Evolutionary conservation across 2,329 filamentous ascomycete genomes (phyloP).

Genomic region (Sporothrix protearum): DNA sequence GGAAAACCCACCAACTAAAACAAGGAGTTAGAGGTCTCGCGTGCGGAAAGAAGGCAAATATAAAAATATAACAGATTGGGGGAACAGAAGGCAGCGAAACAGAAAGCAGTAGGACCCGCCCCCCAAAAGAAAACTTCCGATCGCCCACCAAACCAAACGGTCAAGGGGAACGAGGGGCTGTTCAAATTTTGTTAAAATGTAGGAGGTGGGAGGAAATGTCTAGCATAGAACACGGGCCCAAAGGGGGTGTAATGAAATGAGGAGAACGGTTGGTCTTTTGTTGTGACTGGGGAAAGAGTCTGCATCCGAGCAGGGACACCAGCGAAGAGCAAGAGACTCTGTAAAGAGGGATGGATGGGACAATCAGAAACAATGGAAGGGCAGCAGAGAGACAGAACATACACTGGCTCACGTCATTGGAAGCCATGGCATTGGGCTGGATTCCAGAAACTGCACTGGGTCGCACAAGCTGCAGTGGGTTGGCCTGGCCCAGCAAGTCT

Average conservation of each 20-base stretch:
- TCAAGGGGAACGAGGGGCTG: neutral
- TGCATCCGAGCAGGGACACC: neutral
- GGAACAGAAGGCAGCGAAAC: constrained; percentile 35
- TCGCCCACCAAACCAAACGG: neutral
- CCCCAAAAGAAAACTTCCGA: neutral
- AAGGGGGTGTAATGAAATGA: neutral
- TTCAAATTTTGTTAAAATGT: too few species aligned
- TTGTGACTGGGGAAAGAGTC: neutral
- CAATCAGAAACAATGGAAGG: neutral
- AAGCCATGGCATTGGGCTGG: constrained; percentile 56
- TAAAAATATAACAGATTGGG: constrained; percentile 66
- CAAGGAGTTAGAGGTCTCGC: neutral
- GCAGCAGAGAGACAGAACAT: constrained; percentile 40
- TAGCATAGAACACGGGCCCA: neutral
- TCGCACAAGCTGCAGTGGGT: constrained; percentile 66
- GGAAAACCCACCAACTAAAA: constrained; percentile 69
- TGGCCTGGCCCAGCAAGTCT: constrained; percentile 48
- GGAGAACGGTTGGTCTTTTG: neutral
- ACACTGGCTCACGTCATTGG: constrained; percentile 70
- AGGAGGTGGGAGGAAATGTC: neutral
- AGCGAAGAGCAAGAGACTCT: neutral
- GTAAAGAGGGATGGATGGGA: neutral
- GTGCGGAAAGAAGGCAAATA: constrained; percentile 51
- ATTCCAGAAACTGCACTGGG: constrained; percentile 65
- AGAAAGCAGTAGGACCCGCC: neutral